Evolutionary conservation across 441 rosid genomes (phyloP), one percentile per base, ranked within the genome.

Genomic region (Eutrema salsugineum): DNA sequence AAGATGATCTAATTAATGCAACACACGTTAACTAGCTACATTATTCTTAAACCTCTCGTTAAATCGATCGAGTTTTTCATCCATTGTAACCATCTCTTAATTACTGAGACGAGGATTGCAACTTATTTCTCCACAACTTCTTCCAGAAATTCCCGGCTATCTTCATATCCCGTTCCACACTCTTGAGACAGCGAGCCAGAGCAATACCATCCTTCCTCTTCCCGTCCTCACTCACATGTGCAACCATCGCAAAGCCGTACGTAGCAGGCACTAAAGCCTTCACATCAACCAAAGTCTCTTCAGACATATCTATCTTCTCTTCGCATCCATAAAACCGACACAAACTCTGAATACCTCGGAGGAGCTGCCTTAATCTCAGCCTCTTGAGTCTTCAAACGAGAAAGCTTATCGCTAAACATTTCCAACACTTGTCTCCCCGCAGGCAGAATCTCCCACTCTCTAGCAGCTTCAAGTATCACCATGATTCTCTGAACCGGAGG

Each of bases 221-320:
- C 3, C 71, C 42, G 6, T 66, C 46, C 35, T 55, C 28, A 20
- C 63, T 55, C 5, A n/a, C 63, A 55, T 32, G 72, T 30, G 55
- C 72, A 55, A 43, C 55, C 72, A 68, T 68, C 19, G 72, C 46
- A 43, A 30, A 68, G 6, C 63, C 63, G n/a, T 55, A 68, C 14
- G 63, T 55, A 32, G 54, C 63, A 8, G 62, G 71, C 71, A 66
- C 53, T n/a, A 66, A 53, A 11, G 32, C 39, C 33, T 0, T 36
- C 35, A 51, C 38, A 36, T 24, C 70, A 15, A 0, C 17, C 47
- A 32, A 14, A n/a, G 49, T 11, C 15, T 14, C 3, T 36, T 7
- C 4, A 36, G 36, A 24, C 38, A 36, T 65, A 59, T 38, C 49
- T 19, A 49, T 35, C 70, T 49, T 51, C 50, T 66, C 15, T 16